These are phyloP conservation scores for Potentilla sterilis DNA, from an alignment of 306 rosid species.

Conservation along the genomic window DNA sequence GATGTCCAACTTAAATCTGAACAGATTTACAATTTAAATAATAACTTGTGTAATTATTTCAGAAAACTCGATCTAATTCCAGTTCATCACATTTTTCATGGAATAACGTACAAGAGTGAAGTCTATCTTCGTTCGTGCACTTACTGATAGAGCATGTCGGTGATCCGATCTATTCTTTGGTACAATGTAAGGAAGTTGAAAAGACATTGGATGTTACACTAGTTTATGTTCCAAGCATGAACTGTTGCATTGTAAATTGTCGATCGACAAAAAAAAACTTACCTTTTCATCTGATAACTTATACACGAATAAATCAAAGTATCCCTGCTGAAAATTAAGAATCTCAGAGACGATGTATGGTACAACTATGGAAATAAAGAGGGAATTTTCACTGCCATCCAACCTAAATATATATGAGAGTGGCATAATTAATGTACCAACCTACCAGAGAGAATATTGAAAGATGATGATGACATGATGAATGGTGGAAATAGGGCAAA, in stretches of 20 bases:
- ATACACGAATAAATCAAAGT: neutral
- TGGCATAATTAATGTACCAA: neutral
- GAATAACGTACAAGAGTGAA: neutral
- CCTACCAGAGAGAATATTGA: neutral
- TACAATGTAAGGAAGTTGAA: neutral
- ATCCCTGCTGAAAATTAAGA: conserved; percentile 5
- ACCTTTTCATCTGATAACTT: conserved; percentile 5
- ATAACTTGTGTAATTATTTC: too few relatives aligned
- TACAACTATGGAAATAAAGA: conserved; percentile 15
- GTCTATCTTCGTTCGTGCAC: neutral
- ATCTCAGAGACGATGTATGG: neutral
- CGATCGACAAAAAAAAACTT: conserved; percentile 20
- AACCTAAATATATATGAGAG: neutral
- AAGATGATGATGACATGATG: neutral
- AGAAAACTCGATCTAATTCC: too few relatives aligned
- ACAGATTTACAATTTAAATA: too few relatives aligned
- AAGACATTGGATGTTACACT: neutral
- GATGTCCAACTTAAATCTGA: too few relatives aligned
- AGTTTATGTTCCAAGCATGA: neutral
- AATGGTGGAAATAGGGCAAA: conserved; percentile 3
- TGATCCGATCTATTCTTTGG: neutral
- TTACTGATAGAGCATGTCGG: neutral
- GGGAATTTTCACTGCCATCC: neutral
- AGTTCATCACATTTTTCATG: neutral
- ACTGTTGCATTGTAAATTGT: neutral